A percentile compares a stretch with the other conserved stretches of the same genome.
Evolutionary conservation across 768 basidiomycete species (phyloP).

Genomic region (Calocybe indica): DNA sequence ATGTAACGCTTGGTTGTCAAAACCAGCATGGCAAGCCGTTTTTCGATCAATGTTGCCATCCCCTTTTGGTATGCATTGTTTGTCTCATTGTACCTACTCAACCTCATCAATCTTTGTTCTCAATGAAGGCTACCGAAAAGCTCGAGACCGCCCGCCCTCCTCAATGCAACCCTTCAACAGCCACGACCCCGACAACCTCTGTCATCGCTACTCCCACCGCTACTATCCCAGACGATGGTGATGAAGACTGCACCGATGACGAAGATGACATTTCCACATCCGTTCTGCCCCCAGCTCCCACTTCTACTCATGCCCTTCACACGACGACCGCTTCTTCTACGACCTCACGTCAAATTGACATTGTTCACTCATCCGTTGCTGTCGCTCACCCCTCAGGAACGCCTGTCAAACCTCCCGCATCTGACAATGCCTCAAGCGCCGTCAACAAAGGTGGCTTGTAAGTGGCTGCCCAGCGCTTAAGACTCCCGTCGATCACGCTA

Average conservation of each 20-base stretch:
- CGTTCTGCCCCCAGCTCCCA: conserved; percentile 10
- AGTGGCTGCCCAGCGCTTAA: conserved; percentile 11
- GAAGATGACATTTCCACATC: conserved; percentile 17
- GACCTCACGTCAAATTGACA: neutral
- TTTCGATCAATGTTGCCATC: conserved; percentile 70
- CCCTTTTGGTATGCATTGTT: conserved; percentile 45
- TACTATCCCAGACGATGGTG: conserved; percentile 18
- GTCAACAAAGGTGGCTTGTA: conserved; percentile 42
- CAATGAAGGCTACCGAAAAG: conserved; percentile 41
- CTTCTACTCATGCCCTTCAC: conserved; percentile 12
- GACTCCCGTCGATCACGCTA: neutral
- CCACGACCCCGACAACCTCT: conserved; percentile 17
- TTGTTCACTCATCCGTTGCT: conserved; percentile 2
- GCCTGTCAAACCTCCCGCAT: conserved; percentile 6
- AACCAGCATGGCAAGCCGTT: conserved; percentile 43
- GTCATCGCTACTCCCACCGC: conserved; percentile 19
- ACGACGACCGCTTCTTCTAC: conserved; percentile 7
- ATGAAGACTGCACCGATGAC: conserved; percentile 26
- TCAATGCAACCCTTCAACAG: conserved; percentile 43
- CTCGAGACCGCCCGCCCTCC: conserved; percentile 39
- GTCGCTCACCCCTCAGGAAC: conserved; percentile 4
- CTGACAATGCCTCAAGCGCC: conserved; percentile 7
- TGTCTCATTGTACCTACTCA: conserved; percentile 1
- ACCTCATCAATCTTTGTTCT: conserved; percentile 3
- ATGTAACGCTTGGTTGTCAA: conserved; percentile 48